Evolutionary conservation across 2,329 filamentous ascomycete genomes (phyloP), one percentile per base, ranked within the genome.

Genomic region (Cryphonectria japonica): DNA sequence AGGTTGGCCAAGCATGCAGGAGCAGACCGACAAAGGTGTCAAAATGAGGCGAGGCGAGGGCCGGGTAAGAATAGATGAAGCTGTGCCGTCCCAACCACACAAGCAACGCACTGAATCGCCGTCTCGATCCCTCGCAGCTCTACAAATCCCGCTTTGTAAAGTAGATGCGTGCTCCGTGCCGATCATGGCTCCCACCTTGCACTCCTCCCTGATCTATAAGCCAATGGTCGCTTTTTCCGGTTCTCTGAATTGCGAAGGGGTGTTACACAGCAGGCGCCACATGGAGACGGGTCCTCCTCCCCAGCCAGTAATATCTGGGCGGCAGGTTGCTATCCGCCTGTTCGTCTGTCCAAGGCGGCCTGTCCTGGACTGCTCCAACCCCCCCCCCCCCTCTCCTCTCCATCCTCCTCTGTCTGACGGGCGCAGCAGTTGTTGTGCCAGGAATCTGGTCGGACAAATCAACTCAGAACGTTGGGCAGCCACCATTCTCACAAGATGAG

Each of bases 391-490:
- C 52, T 22, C 16, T 16, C 22, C 22, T 19, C 22, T 9, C 54
- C 13, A 5, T 14, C 13, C 14, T 14, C n/a, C n/a, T n/a, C 61
- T n/a, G 46, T n/a, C 19, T n/a, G 22, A n/a, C 16, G 46, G 22
- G 46, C 7, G 46, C 46, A 50, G 46, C 19, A n/a, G 46, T 50
- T 0, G 26, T 11, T 19, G n/a, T 46, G 29, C 61, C 61, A 64
- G n/a, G 39, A 46, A 64, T 64, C 39, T 16, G 61, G 61, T 64
- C 39, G 39, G n/a, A 29, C 61, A 16, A 64, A 46, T 64, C 37
- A 64, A n/a, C 11, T 19, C 39, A 16, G 39, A 3, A 43, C 19
- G n/a, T 43, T 41, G 13, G 8, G 6, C 61, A 64, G 61, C 61
- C 19, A 39, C n/a, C 37, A 9, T 29, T n/a, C 19, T 50, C 16